Percentiles rank a stretch among this genome's conserved stretches.
phyloP scores from a whole-genome alignment of 306 rosid species.

The Trichosanthes truncata region DNA sequence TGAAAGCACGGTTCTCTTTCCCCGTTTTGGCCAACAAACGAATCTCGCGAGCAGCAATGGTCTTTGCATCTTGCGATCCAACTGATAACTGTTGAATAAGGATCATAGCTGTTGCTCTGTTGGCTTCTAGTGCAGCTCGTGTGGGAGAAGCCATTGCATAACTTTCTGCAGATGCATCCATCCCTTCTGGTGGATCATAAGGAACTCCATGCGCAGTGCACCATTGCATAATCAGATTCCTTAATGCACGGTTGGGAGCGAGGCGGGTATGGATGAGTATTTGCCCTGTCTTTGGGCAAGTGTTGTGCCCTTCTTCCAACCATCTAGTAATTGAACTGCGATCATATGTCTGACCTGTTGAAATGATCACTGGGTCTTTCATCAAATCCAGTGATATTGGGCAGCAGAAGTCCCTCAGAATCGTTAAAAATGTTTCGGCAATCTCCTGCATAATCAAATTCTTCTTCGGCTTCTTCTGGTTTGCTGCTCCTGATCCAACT shows the following conservation, averaged over 20 bases:
- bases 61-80: constrained; percentile 47
- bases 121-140: constrained; percentile 67
- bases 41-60: constrained; percentile 83
- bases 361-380: constrained; percentile 77
- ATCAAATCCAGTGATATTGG: constrained; percentile 80
- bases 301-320: constrained; percentile 91
- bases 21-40: constrained; percentile 86
- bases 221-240: constrained; percentile 83
- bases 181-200: constrained; percentile 49
- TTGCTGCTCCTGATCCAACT: constrained; percentile 27
- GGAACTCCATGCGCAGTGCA: constrained; percentile 71
- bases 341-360: constrained; percentile 87
- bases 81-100: constrained; percentile 63
- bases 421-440: constrained; percentile 60
- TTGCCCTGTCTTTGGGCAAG: constrained; percentile 91
- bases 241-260: constrained; percentile 64
- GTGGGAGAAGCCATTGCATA: constrained; percentile 56
- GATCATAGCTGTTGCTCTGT: constrained; percentile 52
- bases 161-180: constrained; percentile 33
- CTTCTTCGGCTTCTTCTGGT: constrained; percentile 38
- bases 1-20: constrained; percentile 70
- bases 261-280: constrained; percentile 55
- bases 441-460: constrained; percentile 58
- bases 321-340: constrained; percentile 74
- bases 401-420: constrained; percentile 79